Percentiles rank a stretch among this genome's conserved stretches.
phyloP scores from a whole-genome alignment of 495 filamentous ascomycete species.

The Talaromyces borbonicus region DNA sequence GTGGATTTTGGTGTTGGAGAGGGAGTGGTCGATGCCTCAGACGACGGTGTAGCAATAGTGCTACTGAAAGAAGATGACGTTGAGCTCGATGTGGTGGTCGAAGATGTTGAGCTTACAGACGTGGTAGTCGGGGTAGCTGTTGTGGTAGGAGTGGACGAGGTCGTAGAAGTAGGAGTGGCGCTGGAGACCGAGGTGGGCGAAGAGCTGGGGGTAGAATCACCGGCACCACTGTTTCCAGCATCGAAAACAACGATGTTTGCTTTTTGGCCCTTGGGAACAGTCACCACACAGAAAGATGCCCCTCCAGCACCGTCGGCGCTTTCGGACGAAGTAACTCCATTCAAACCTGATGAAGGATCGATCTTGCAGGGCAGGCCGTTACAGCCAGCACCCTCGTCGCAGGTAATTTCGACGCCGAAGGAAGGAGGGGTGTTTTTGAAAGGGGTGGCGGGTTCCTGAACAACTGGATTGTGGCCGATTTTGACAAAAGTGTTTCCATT shows the following conservation, averaged over 20 bases:
- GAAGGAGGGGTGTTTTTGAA: slow-evolving; percentile 49
- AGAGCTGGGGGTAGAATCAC: slow-evolving; percentile 1
- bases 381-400: slow-evolving; percentile 50
- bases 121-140: slow-evolving; percentile 13
- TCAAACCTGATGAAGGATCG: slow-evolving; percentile 53
- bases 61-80: slow-evolving; percentile 19
- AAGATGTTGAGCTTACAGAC: slow-evolving; percentile 9
- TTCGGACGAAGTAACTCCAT: slow-evolving; percentile 45
- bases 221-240: slow-evolving; percentile 14
- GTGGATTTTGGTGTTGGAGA: slow-evolving; percentile 7
- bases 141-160: slow-evolving; percentile 11
- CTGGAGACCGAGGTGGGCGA: slow-evolving; percentile 12
- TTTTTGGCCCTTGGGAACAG: slow-evolving; percentile 54
- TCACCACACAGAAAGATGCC: slow-evolving; percentile 70
- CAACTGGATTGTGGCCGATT: slow-evolving; percentile 76
- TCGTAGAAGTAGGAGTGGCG: slow-evolving; percentile 12
- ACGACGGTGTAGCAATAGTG: slow-evolving; percentile 17
- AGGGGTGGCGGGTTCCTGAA: slow-evolving; percentile 44
- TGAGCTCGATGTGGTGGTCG: slow-evolving; percentile 16
- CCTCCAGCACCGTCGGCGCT: slow-evolving; percentile 52
- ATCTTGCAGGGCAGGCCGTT: slow-evolving; percentile 69
- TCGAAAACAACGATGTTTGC: slow-evolving; percentile 63
- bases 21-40: slow-evolving; percentile 13
- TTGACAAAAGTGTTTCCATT: slow-evolving; percentile 62
- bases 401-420: slow-evolving; percentile 65